A percentile compares a stretch with the other conserved stretches of the same genome.
These are phyloP conservation scores for Saccharomycopsis amapae DNA, from an alignment of 805 yeast species.

Conservation along the genomic window DNA sequence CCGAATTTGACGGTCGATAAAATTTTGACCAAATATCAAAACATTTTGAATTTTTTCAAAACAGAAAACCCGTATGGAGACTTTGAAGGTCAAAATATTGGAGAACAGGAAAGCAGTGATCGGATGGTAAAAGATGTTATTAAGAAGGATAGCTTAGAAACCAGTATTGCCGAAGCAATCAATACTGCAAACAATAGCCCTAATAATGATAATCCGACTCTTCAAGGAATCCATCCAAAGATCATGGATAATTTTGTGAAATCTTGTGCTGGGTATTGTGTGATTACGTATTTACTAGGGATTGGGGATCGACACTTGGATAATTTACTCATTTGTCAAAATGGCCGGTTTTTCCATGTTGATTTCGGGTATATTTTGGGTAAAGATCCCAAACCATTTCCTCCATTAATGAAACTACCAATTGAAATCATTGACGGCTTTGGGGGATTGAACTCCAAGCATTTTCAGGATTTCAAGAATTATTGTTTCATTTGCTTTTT, in stretches of 20 bases:
- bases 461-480: slow-evolving; percentile 79
- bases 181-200: background rate
- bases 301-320: slow-evolving; percentile 98
- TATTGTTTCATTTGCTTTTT: slow-evolving; percentile 94
- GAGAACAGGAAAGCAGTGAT: background rate
- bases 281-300: slow-evolving; percentile 86
- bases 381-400: slow-evolving; percentile 96
- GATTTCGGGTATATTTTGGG: slow-evolving; percentile 97
- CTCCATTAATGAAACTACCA: slow-evolving; percentile 96
- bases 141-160: background rate
- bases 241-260: slow-evolving; percentile 92
- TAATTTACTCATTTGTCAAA: slow-evolving; percentile 70
- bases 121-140: slow-evolving; percentile 1
- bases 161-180: slow-evolving; percentile 14
- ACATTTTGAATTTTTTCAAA: slow-evolving; percentile 65
- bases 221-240: slow-evolving; percentile 40
- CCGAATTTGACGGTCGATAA: slow-evolving; percentile 85
- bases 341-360: slow-evolving; percentile 93
- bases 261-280: slow-evolving; percentile 97
- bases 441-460: slow-evolving; percentile 87
- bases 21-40: slow-evolving; percentile 66
- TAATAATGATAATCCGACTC: slow-evolving; percentile 19
- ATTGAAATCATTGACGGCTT: slow-evolving; percentile 96
- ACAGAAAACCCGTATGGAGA: slow-evolving; percentile 45
- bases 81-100: slow-evolving; percentile 29